These are phyloP conservation scores for Beauveria asiatica DNA, from an alignment of 2,329 filamentous ascomycete species.

Conservation along the genomic window DNA sequence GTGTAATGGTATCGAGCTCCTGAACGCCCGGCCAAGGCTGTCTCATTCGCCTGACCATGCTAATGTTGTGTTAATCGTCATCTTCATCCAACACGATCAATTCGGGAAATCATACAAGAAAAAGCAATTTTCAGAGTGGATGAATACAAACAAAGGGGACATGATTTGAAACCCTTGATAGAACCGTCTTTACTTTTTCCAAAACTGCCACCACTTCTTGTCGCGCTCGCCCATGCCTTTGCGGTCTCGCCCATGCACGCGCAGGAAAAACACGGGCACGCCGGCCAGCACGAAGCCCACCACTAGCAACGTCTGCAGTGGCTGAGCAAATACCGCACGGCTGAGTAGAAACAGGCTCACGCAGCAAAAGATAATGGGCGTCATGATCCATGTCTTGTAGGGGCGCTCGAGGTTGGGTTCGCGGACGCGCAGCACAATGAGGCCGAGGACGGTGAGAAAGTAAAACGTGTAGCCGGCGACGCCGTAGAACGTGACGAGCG, in stretches of 20 bases:
- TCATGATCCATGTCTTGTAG: conserved; percentile 94
- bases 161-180: too few species aligned
- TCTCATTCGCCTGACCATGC: background rate
- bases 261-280: conserved; percentile 82
- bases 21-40: background rate
- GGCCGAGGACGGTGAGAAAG: conserved; percentile 85
- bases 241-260: conserved; percentile 33
- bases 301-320: conserved; percentile 81
- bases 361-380: conserved; percentile 96
- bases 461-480: conserved; percentile 97
- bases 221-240: conserved; percentile 28
- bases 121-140: background rate
- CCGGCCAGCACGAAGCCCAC: conserved; percentile 76
- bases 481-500: conserved; percentile 92
- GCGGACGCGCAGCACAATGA: conserved; percentile 80
- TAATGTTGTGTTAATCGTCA: background rate
- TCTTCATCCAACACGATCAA: background rate
- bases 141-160: too few species aligned
- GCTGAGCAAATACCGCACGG: conserved; percentile 82
- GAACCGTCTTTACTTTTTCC: conserved; percentile 28
- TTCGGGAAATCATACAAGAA: background rate
- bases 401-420: conserved; percentile 85
- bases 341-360: conserved; percentile 88
- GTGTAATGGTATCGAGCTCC: background rate
- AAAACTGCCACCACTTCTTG: conserved; percentile 51